phyloP scores from a whole-genome alignment of 306 rosid genomes.

The Vigna unguiculata region DNA sequence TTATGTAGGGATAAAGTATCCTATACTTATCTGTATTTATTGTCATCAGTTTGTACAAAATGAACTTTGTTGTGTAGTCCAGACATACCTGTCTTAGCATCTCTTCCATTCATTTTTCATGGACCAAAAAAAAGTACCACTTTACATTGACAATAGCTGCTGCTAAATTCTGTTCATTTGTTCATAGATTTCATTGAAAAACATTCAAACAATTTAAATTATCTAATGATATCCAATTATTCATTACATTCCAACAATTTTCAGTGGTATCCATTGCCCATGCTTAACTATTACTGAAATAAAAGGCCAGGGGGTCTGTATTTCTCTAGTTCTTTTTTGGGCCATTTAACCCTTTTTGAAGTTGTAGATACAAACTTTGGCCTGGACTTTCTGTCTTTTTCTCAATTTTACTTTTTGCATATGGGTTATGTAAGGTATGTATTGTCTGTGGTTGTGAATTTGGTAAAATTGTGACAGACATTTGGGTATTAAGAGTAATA shows the following conservation, averaged over 20 bases:
- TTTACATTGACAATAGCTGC: neutral
- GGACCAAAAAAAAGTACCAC: no score
- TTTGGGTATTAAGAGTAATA: constrained; percentile 6
- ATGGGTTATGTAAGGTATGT: neutral
- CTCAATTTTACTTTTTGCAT: neutral
- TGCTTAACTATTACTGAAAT: neutral
- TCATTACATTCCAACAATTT: constrained; percentile 8
- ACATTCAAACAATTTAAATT: neutral
- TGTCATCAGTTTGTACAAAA: no score
- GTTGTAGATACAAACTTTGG: neutral
- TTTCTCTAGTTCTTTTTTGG: constrained; percentile 3
- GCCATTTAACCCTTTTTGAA: neutral
- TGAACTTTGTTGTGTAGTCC: no score
- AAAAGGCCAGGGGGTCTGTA: neutral
- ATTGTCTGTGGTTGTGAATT: constrained; percentile 6
- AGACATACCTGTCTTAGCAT: no score
- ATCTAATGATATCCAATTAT: neutral
- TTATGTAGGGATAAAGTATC: no score
- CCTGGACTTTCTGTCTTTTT: neutral
- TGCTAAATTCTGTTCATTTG: constrained; percentile 25
- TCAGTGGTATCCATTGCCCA: constrained; percentile 8
- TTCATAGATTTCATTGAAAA: neutral
- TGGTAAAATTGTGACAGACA: neutral
- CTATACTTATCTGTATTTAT: no score
- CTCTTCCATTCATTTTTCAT: no score